phyloP scores from a whole-genome alignment of 805 yeast species.

The Candida takata region DNA sequence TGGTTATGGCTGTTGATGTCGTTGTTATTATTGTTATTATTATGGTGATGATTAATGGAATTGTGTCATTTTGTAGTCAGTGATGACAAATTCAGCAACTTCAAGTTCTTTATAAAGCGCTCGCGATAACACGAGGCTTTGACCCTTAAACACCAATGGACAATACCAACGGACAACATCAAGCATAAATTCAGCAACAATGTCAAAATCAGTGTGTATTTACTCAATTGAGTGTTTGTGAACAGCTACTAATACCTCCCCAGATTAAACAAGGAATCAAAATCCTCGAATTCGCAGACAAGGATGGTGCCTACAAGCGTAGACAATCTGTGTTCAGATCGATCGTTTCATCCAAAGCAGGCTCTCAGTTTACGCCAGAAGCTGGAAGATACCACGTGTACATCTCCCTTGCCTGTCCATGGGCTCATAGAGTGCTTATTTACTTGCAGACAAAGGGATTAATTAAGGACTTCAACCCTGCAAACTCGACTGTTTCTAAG shows the following conservation, averaged over 20 bases:
- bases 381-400: constrained; percentile 78
- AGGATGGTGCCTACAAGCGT: constrained; percentile 52
- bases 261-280: constrained; percentile 23
- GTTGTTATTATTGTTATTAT: too few relatives aligned
- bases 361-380: constrained; percentile 66
- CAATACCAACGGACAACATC: too few relatives aligned
- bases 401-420: constrained; percentile 88
- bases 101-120: too few relatives aligned
- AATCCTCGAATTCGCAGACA: constrained; percentile 42
- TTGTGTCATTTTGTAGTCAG: background rate
- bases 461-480: constrained; percentile 32
- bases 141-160: too few relatives aligned
- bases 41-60: background rate
- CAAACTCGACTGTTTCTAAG: constrained; percentile 21
- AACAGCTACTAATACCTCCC: background rate
- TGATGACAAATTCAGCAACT: background rate
- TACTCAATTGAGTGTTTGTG: background rate
- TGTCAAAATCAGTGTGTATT: constrained; percentile 2
- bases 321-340: constrained; percentile 56
- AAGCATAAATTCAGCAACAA: background rate
- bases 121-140: too few relatives aligned
- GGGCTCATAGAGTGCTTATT: constrained; percentile 85
- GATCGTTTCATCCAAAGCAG: constrained; percentile 47
- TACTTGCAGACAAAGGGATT: constrained; percentile 70
- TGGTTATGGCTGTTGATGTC: too few relatives aligned